Evolutionary conservation across 805 yeast genomes (phyloP).

Genomic region (Saturnispora ahearnii): DNA sequence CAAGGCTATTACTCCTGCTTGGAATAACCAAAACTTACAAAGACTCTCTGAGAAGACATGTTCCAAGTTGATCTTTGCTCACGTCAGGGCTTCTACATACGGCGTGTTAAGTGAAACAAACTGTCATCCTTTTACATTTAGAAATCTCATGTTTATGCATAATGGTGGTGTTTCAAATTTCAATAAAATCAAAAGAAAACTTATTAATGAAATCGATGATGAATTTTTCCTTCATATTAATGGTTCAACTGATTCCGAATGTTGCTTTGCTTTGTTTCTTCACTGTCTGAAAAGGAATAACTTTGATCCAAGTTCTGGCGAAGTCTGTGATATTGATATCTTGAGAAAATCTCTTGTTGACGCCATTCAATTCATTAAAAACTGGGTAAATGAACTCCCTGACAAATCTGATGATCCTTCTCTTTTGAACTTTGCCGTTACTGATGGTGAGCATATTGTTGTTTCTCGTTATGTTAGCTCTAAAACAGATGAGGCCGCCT

Average conservation of each 20-base stretch:
- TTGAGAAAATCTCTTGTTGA: slow-evolving; percentile 60
- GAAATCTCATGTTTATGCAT: slow-evolving; percentile 91
- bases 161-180: slow-evolving; percentile 85
- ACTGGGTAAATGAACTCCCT: slow-evolving; percentile 64
- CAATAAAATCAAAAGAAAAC: slow-evolving; percentile 56
- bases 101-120: slow-evolving; percentile 92
- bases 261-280: slow-evolving; percentile 82
- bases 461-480: slow-evolving; percentile 86
- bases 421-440: slow-evolving; percentile 84
- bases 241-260: slow-evolving; percentile 94
- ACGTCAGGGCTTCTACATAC: slow-evolving; percentile 91
- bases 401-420: slow-evolving; percentile 54
- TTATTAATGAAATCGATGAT: slow-evolving; percentile 68
- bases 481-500: slow-evolving; percentile 89
- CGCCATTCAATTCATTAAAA: slow-evolving; percentile 67
- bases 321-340: slow-evolving; percentile 35
- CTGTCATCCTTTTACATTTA: slow-evolving; percentile 92
- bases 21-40: slow-evolving; percentile 91
- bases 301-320: slow-evolving; percentile 43
- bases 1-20: slow-evolving; percentile 94
- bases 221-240: slow-evolving; percentile 73
- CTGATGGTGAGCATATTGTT: slow-evolving; percentile 83
- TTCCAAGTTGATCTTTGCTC: slow-evolving; percentile 81
- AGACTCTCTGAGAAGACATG: slow-evolving; percentile 82
- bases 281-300: slow-evolving; percentile 74